Base-by-base conservation (phyloP, 768 basidiomycete species). In the Pisolithus sp. region DNA sequence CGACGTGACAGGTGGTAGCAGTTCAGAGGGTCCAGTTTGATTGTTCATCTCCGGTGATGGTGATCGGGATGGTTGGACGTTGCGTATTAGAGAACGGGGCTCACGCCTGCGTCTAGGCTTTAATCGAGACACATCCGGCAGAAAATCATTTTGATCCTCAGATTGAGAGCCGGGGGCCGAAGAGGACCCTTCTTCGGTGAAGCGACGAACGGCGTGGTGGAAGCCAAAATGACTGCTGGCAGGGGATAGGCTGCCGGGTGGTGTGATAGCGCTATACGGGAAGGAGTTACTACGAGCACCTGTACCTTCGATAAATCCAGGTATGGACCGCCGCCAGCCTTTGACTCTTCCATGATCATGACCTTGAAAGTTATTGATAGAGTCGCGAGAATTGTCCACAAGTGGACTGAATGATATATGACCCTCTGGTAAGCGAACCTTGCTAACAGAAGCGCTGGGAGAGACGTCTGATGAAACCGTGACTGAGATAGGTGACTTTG, bases 341-440 rank as follows among this genome's bases (percentile, higher is more conserved):
- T 56, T 58, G 36, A 41, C 40, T 23, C 51, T 63, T 15, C 63
- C 65, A 40, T 83, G 78, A 2, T 58, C 64, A 53, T 75, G 81
- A 36, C 64, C 67, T 46, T 71, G 71, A 40, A 76, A 74, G 21
- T 73, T 71, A 13, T 79, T 75, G 18, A 75, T 51, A 20, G 80
- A 81, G 48, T 68, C 69, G n/a, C 71, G 70, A 9, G 74, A 70
- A 5, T 73, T 70, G 52, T 79, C 76, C 9, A 76, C 65, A 18
- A 69, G 57, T 17, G 83, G 84, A 52, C 85, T 80, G 54, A 85
- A 85, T 1, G 82, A 80, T 28, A 82, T 55, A 30, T 66, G 72
- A 9, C 73, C 79, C 46, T 84, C 81, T 38, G 64, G 63, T 4
- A 74, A 75, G 44, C 67, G 68, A 38, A 66, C 66, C 53, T 68